Conservation (phyloP, 139 green algal genomes). For the Axilococcus clingmanii region DNA sequence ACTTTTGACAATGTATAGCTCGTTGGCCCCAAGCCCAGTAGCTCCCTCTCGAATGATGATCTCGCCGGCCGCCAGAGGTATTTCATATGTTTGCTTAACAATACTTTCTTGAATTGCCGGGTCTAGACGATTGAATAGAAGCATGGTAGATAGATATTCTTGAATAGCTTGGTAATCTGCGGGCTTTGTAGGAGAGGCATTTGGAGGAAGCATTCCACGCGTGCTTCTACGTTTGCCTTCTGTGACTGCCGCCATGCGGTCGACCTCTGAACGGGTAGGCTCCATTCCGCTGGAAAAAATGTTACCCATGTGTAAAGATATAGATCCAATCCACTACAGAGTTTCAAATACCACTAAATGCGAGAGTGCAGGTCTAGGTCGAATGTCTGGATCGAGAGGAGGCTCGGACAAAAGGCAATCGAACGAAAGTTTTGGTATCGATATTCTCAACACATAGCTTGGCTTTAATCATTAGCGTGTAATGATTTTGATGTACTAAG, state of each 20-base stretch:
- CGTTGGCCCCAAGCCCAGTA: slow-evolving; percentile 57
- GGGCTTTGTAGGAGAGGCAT: not conserved
- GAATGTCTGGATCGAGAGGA: too few relatives aligned
- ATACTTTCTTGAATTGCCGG: slow-evolving; percentile 48
- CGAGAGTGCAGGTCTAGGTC: too few relatives aligned
- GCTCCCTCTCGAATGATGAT: slow-evolving; percentile 92
- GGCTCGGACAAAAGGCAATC: too few relatives aligned
- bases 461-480: too few relatives aligned
- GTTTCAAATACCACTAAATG: too few relatives aligned
- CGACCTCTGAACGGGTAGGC: slow-evolving; percentile 9
- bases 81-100: slow-evolving; percentile 40
- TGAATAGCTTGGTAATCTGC: too few relatives aligned
- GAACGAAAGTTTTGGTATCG: too few relatives aligned
- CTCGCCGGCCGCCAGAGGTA: slow-evolving; percentile 46
- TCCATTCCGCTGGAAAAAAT: slow-evolving; percentile 9
- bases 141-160: slow-evolving; percentile 65
- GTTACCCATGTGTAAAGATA: too few relatives aligned
- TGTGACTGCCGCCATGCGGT: slow-evolving; percentile 49
- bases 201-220: too few relatives aligned
- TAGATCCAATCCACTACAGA: too few relatives aligned
- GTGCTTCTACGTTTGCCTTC: slow-evolving; percentile 28
- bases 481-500: too few relatives aligned
- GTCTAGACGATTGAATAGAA: slow-evolving; percentile 77
- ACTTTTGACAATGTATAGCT: slow-evolving; percentile 89
- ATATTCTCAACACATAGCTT: too few relatives aligned